Conservation (phyloP, 345 rosid species). For the Eucalyptus marginata region DNA sequence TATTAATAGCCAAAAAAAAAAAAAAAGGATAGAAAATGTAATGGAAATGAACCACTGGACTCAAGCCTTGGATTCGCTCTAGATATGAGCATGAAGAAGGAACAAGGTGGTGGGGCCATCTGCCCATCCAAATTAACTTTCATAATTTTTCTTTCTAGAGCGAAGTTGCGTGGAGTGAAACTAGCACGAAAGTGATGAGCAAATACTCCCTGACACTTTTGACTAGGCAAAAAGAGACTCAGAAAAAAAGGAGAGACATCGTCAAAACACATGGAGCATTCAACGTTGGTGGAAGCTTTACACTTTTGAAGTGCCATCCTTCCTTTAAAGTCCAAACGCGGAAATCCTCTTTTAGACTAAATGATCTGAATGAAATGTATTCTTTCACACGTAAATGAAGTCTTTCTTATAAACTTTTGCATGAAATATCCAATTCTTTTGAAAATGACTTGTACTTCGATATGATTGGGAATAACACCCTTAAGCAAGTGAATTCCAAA, state of each 20-base stretch:
- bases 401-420: no score
- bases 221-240: not conserved
- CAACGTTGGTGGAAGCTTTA: no score
- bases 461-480: no score
- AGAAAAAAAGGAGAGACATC: no score
- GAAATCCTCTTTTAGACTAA: no score
- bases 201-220: not conserved
- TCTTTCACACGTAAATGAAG: rapidly evolving
- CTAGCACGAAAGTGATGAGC: not conserved
- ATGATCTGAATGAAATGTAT: no score
- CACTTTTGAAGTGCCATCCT: no score
- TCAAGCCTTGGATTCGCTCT: not conserved
- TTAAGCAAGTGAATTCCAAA: no score
- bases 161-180: not conserved
- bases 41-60: not conserved
- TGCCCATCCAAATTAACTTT: not conserved
- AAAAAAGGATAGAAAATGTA: not conserved
- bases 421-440: no score
- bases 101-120: not conserved
- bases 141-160: not conserved
- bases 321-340: no score
- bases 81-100: not conserved
- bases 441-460: rapidly evolving
- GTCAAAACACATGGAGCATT: not conserved
- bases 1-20: no score